Evolutionary conservation across 202 grass and related monocot genomes (phyloP).

Genomic region (Carex sylvatica): DNA sequence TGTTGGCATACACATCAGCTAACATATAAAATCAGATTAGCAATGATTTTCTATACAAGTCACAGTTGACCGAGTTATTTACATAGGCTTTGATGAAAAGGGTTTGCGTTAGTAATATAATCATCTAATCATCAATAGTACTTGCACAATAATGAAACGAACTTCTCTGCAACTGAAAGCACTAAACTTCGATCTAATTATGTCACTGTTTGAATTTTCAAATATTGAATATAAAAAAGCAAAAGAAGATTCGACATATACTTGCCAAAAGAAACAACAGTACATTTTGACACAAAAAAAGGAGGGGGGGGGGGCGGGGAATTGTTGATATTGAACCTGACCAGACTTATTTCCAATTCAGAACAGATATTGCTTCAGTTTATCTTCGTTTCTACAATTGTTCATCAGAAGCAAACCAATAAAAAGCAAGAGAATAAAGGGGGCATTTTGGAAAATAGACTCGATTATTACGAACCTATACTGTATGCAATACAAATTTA

Average conservation of each 20-base stretch:
- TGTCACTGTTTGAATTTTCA: neutral
- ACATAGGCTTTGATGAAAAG: neutral
- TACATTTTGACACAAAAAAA: neutral
- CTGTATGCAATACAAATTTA: conserved; percentile 2
- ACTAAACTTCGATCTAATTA: conserved; percentile 3
- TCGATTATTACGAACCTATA: neutral
- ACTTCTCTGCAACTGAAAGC: neutral
- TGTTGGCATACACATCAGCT: too few species aligned
- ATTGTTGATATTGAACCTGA: neutral
- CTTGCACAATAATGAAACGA: neutral
- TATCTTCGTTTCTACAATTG: neutral
- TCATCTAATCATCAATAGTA: neutral
- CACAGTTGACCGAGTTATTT: neutral
- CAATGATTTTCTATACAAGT: neutral
- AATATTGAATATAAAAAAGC: neutral
- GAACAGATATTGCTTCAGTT: neutral
- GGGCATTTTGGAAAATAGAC: neutral
- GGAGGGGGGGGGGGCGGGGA: neutral
- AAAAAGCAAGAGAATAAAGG: neutral
- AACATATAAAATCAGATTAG: neutral
- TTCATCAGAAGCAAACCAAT: neutral
- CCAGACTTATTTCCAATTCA: neutral
- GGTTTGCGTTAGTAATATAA: neutral
- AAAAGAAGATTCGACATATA: neutral
- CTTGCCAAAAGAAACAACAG: neutral